Conservation (phyloP, 169 alveolate genomes). For the Eimeria necatrix region DNA sequence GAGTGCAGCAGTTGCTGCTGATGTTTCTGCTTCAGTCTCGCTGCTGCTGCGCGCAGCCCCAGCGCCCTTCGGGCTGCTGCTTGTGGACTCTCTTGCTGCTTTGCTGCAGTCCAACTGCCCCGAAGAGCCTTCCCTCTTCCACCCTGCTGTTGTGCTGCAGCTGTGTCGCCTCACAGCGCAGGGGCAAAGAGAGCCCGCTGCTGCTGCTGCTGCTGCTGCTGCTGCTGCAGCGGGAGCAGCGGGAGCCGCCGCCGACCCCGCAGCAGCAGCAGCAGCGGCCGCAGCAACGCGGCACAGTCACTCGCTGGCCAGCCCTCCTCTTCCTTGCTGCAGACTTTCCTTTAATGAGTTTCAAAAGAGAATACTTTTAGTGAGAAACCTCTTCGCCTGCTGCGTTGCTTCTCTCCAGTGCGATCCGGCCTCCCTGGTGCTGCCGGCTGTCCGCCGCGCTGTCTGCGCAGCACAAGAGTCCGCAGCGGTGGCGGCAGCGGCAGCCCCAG, state of each 20-base stretch:
- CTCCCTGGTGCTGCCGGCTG: constrained; percentile 23
- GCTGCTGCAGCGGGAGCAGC: constrained; percentile 14
- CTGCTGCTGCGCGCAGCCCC: constrained; percentile 69
- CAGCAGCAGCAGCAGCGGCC: constrained; percentile 25
- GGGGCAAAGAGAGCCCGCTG: neutral
- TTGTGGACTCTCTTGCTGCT: constrained; percentile 18
- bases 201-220: neutral
- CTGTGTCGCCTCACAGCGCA: constrained; percentile 41
- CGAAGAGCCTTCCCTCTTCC: constrained; percentile 10
- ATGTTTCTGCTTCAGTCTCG: constrained; percentile 32
- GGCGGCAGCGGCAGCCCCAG: constrained; percentile 10
- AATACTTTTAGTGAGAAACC: constrained; percentile 13
- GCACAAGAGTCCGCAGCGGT: neutral
- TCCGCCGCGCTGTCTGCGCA: constrained; percentile 13
- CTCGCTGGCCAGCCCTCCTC: neutral
- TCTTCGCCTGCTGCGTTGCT: constrained; percentile 46
- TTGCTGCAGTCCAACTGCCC: constrained; percentile 37
- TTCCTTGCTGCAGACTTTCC: constrained; percentile 34
- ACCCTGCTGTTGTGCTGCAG: constrained; percentile 37
- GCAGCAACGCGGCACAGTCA: constrained; percentile 1
- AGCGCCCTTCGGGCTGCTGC: constrained; percentile 28
- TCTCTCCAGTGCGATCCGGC: constrained; percentile 54
- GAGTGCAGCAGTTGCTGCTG: neutral
- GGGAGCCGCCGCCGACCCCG: neutral
- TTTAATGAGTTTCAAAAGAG: constrained; percentile 34